A percentile compares a stretch with the other conserved stretches of the same genome.
Evolutionary conservation across 345 rosid species (phyloP).

Genomic region (Gossypium australe): DNA sequence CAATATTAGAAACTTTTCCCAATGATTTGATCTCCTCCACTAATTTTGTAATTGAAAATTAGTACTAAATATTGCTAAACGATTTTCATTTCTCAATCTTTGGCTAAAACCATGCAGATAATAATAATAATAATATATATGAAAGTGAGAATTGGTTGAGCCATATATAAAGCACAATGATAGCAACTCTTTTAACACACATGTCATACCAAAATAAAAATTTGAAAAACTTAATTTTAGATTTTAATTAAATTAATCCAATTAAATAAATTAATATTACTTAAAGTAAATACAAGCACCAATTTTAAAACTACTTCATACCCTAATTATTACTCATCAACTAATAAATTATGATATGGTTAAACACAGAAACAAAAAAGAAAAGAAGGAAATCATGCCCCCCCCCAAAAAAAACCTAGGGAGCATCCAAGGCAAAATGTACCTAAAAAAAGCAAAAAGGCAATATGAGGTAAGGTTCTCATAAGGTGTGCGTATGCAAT

Average conservation of each 20-base stretch:
- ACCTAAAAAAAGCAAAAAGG: constrained; percentile 13
- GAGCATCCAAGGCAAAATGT: constrained; percentile 36
- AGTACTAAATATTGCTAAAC: neutral
- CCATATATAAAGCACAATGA: too few species aligned
- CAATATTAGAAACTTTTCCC: neutral
- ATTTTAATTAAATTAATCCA: too few species aligned
- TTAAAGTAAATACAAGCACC: too few species aligned
- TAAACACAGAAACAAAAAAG: neutral
- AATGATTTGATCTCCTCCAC: too few species aligned
- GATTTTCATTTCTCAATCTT: neutral
- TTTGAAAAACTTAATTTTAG: too few species aligned
- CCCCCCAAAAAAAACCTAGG: constrained; percentile 10
- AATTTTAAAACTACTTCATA: neutral
- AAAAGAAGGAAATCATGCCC: too few species aligned
- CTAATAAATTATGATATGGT: neutral
- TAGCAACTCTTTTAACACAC: too few species aligned
- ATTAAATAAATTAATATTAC: too few species aligned
- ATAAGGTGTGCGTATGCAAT: constrained; percentile 31
- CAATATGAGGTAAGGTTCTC: neutral
- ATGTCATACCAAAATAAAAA: too few species aligned
- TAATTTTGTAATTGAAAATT: too few species aligned
- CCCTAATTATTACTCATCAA: neutral
- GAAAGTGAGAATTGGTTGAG: neutral
- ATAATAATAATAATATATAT: too few species aligned
- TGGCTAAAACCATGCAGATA: neutral